Conservation (phyloP, 1,139 yeast species). For the Blastobotrys raffinosifermentans region DNA sequence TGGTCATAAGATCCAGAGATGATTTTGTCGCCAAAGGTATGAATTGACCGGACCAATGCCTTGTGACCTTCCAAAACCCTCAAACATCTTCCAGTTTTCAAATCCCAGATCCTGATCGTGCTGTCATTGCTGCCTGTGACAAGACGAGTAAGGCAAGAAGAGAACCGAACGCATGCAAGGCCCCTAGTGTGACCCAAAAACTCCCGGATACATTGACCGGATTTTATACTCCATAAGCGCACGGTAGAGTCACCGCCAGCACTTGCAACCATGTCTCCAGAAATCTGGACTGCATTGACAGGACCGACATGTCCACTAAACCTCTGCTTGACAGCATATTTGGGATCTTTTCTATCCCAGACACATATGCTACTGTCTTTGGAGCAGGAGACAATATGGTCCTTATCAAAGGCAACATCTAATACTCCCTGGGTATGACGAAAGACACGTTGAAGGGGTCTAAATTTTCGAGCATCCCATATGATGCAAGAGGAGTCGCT, state of each 20-base stretch:
- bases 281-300: constrained; percentile 31
- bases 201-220: constrained; percentile 23
- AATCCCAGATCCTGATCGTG: constrained; percentile 32
- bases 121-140: constrained; percentile 36
- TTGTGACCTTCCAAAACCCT: constrained; percentile 29
- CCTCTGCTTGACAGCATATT: constrained; percentile 16
- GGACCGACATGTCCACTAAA: constrained; percentile 33
- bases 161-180: constrained; percentile 32
- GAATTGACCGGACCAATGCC: constrained; percentile 30
- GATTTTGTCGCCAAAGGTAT: constrained; percentile 24
- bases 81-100: constrained; percentile 26
- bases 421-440: constrained; percentile 31
- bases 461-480: constrained; percentile 27
- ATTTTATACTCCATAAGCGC: constrained; percentile 28
- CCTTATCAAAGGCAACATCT: constrained; percentile 26
- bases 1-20: constrained; percentile 36
- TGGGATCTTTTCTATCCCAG: constrained; percentile 23
- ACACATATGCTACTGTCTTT: constrained; percentile 31
- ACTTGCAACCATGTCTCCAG: constrained; percentile 27
- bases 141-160: constrained; percentile 21
- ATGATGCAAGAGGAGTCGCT: constrained; percentile 32
- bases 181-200: constrained; percentile 34
- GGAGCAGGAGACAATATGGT: constrained; percentile 31
- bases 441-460: constrained; percentile 23
- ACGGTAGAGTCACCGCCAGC: constrained; percentile 35